Percentiles rank a stretch among this genome's conserved stretches.
Evolutionary conservation across 2,329 filamentous ascomycete species (phyloP).

Genomic region (Monosporascus sp.): DNA sequence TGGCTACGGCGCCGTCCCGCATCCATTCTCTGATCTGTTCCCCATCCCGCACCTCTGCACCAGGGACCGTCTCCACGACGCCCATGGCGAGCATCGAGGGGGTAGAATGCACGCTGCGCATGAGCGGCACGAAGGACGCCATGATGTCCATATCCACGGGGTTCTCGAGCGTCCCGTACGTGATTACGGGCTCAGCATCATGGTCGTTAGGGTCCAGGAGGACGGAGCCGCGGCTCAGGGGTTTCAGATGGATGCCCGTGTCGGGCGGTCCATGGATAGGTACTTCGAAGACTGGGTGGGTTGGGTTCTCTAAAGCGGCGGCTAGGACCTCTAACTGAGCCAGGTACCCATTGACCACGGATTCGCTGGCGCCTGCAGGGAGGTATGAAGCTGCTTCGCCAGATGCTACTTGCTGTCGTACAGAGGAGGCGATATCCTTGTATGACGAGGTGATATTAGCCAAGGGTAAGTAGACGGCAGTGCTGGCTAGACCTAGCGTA

Average conservation of each 20-base stretch:
- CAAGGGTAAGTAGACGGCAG: slow-evolving; percentile 20
- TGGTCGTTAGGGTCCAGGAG: slow-evolving; percentile 16
- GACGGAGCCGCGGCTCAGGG: slow-evolving; percentile 31
- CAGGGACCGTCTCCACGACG: slow-evolving; percentile 25
- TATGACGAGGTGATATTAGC: slow-evolving; percentile 16
- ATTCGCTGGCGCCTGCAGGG: neutral
- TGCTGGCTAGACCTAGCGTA: slow-evolving; percentile 29
- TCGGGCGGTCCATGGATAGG: slow-evolving; percentile 21
- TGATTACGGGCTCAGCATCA: slow-evolving; percentile 25
- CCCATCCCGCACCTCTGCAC: slow-evolving; percentile 13
- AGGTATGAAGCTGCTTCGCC: neutral
- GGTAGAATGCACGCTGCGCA: slow-evolving; percentile 22
- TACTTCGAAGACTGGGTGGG: slow-evolving; percentile 25
- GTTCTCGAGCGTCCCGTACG: slow-evolving; percentile 30
- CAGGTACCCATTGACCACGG: neutral
- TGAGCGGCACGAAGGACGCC: slow-evolving; percentile 26
- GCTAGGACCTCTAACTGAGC: slow-evolving; percentile 17
- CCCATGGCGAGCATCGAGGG: slow-evolving; percentile 21
- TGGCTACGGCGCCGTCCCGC: slow-evolving; percentile 21
- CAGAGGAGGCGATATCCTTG: slow-evolving; percentile 16
- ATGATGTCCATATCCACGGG: slow-evolving; percentile 32
- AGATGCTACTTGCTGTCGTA: slow-evolving; percentile 6
- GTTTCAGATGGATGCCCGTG: slow-evolving; percentile 24
- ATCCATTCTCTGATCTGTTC: slow-evolving; percentile 22
- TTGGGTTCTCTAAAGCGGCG: slow-evolving; percentile 14